phyloP scores from a whole-genome alignment of 1,284 basidiomycete genomes.

The Ganoderma resinaceum region DNA sequence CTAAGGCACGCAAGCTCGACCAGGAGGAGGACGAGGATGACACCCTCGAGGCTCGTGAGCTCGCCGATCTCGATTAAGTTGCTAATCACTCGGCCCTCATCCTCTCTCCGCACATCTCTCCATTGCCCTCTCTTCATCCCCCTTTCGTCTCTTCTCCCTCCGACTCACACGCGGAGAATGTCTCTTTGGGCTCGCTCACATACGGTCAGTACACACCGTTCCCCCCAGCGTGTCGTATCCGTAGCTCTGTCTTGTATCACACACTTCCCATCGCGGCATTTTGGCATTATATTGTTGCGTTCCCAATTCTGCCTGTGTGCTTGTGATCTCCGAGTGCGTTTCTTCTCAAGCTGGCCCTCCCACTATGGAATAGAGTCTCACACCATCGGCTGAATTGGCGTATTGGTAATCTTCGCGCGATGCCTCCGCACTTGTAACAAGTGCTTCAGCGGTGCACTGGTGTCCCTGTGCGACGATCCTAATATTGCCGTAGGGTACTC shows the following conservation, averaged over 20 bases:
- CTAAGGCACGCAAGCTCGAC: too few species aligned
- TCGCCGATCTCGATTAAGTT: background rate
- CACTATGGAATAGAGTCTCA: too few species aligned
- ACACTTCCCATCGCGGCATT: background rate
- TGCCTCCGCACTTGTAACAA: too few species aligned
- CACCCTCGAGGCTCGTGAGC: background rate
- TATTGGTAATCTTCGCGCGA: too few species aligned
- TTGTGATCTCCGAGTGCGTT: background rate
- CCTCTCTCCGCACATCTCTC: background rate
- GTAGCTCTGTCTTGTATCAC: background rate
- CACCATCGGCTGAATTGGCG: too few species aligned
- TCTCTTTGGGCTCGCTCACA: background rate
- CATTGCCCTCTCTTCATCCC: background rate
- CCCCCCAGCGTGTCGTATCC: background rate
- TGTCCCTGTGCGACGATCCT: too few species aligned
- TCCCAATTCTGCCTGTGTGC: too few species aligned
- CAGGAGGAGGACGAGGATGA: too few species aligned
- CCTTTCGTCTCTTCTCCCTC: background rate
- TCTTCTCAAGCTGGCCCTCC: too few species aligned
- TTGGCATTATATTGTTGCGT: background rate
- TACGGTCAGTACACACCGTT: background rate
- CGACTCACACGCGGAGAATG: background rate
- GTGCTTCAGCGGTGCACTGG: too few species aligned
- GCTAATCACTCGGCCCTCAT: background rate
- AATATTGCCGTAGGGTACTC: too few species aligned